Conservation (phyloP, 441 rosid genomes). For the Euphorbia corollata region DNA sequence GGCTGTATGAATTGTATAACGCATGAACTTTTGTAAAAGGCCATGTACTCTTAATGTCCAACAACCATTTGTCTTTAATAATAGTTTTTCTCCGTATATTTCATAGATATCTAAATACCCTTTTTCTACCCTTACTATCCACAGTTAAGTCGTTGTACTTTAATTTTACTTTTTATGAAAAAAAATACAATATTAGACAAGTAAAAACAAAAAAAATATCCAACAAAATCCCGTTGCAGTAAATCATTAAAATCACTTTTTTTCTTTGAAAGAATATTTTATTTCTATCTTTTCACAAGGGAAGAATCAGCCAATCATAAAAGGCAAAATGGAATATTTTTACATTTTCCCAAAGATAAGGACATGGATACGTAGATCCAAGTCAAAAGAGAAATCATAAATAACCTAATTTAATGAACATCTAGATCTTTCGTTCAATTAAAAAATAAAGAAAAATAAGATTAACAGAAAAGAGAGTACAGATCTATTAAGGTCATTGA, state of each 20-base stretch:
- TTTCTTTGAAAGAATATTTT: background rate
- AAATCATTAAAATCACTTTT: background rate
- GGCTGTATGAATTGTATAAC: no score
- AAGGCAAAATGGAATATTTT: constrained; percentile 13
- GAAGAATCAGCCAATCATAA: constrained; percentile 1
- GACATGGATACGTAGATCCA: constrained; percentile 14
- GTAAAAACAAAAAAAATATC: background rate
- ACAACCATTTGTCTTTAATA: no score
- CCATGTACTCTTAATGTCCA: no score
- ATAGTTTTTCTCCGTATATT: no score
- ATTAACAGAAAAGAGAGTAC: constrained; percentile 6
- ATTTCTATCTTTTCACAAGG: background rate
- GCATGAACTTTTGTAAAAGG: no score
- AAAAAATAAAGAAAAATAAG: background rate
- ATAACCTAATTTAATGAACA: background rate
- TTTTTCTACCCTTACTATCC: no score
- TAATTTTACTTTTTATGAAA: background rate
- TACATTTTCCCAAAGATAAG: constrained; percentile 8
- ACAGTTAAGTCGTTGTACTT: no score
- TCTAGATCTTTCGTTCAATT: background rate
- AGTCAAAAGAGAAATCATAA: constrained; percentile 15
- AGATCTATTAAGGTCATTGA: constrained; percentile 16
- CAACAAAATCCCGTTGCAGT: background rate
- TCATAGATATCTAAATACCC: no score
- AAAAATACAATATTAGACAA: background rate